Conservation (phyloP, 148 eudicot species). For the Vaccinium vitisidaea region DNA sequence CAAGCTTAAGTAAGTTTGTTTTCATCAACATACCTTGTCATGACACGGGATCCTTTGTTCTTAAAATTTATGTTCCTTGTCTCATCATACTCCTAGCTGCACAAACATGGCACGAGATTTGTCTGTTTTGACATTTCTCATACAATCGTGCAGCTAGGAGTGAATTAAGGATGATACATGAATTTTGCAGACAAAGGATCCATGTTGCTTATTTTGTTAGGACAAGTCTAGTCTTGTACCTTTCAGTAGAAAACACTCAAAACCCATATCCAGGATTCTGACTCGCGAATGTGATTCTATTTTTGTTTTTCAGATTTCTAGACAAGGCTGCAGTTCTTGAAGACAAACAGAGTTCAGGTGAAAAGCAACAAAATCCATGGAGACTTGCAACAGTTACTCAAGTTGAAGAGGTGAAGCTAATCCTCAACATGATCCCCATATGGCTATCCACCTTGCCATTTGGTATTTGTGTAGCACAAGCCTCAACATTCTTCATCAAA, state of each 20-base stretch:
- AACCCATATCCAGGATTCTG: background rate
- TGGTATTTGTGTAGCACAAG: conserved; percentile 54
- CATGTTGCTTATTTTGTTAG: background rate
- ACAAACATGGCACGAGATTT: background rate
- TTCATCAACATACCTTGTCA: background rate
- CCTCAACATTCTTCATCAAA: conserved; percentile 66
- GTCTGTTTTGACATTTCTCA: too few relatives aligned
- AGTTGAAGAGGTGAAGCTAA: conserved; percentile 63
- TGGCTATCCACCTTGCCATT: conserved; percentile 56
- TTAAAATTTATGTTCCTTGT: too few relatives aligned
- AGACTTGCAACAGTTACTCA: conserved; percentile 55
- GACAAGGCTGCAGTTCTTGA: conserved; percentile 55
- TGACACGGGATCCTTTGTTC: background rate
- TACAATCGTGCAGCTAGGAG: background rate
- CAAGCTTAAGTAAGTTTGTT: conserved; percentile 37
- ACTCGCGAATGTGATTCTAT: background rate
- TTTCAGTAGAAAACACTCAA: background rate
- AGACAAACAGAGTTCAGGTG: conserved; percentile 17
- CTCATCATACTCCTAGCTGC: background rate
- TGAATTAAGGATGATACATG: background rate
- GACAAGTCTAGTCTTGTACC: background rate
- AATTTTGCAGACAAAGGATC: background rate
- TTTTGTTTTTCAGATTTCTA: conserved; percentile 28
- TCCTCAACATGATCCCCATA: conserved; percentile 52
- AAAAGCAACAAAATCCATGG: conserved; percentile 45